Conservation (phyloP, 176 grass and related monocot species). For the Carex scoparia region DNA sequence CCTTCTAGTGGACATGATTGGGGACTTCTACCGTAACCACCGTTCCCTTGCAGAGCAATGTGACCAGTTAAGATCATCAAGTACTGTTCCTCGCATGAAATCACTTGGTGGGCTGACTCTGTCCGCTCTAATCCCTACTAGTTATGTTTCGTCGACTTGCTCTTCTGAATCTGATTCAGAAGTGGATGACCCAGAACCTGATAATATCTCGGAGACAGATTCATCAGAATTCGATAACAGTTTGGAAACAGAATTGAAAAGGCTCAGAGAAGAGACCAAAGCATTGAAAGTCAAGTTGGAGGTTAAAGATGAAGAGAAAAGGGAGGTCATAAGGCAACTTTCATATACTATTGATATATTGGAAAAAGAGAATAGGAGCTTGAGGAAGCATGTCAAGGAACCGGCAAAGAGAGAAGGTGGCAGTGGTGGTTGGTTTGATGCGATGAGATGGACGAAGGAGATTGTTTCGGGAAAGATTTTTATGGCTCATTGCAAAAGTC, state of each 20-base stretch:
- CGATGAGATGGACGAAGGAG: constrained; percentile 60
- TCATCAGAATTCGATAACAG: neutral
- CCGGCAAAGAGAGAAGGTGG: constrained; percentile 12
- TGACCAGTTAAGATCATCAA: constrained; percentile 58
- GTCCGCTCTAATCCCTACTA: constrained; percentile 30
- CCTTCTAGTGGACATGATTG: constrained; percentile 69
- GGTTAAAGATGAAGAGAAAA: constrained; percentile 81
- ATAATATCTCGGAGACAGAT: constrained; percentile 9
- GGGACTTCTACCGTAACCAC: constrained; percentile 70
- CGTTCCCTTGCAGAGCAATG: constrained; percentile 67
- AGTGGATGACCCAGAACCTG: constrained; percentile 64
- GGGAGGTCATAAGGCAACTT: constrained; percentile 92
- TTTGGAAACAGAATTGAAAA: constrained; percentile 30
- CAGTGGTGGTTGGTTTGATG: constrained; percentile 29
- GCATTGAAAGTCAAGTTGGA: constrained; percentile 37
- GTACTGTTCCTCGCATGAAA: constrained; percentile 25
- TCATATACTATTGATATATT: constrained; percentile 52
- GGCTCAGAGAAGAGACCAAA: constrained; percentile 32
- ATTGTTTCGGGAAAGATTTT: constrained; percentile 52
- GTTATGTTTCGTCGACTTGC: constrained; percentile 25
- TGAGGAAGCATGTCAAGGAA: constrained; percentile 44
- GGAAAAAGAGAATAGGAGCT: constrained; percentile 48
- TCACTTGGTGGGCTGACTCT: constrained; percentile 29
- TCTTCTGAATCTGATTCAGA: constrained; percentile 54
- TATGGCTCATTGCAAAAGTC: constrained; percentile 32